A percentile compares a stretch with the other conserved stretches of the same genome.
Conservation (phyloP, 257 asterid species). For the Scutellaria minor region DNA sequence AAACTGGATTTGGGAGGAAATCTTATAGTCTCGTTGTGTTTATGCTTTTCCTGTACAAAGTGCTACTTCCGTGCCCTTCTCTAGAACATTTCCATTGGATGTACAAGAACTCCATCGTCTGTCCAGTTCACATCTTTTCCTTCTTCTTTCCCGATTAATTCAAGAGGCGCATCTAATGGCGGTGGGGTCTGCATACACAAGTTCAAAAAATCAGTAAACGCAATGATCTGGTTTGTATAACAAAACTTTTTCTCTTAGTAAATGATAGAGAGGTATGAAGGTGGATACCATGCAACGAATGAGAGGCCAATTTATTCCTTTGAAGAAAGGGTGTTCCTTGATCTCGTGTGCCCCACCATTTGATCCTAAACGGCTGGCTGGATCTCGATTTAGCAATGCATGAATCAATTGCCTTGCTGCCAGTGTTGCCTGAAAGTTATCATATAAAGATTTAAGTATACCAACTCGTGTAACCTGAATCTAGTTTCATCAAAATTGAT, state of each 20-base stretch:
- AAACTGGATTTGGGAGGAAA: neutral
- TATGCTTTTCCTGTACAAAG: constrained; percentile 27
- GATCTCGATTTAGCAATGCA: constrained; percentile 80
- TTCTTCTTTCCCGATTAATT: constrained; percentile 68
- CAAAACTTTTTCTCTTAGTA: neutral
- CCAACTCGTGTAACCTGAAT: too few relatives aligned
- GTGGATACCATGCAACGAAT: constrained; percentile 84
- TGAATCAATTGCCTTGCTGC: constrained; percentile 84
- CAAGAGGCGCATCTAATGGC: constrained; percentile 72
- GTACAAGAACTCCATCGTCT: constrained; percentile 77
- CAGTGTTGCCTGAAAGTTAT: constrained; percentile 63
- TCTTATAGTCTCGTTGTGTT: neutral
- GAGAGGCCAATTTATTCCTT: constrained; percentile 88
- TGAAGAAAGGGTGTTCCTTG: constrained; percentile 87
- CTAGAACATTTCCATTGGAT: constrained; percentile 73
- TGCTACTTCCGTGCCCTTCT: neutral
- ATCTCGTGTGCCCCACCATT: constrained; percentile 88
- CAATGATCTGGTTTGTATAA: neutral
- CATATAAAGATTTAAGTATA: neutral
- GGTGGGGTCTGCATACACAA: constrained; percentile 79
- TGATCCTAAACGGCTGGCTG: constrained; percentile 83
- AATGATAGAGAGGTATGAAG: constrained; percentile 10
- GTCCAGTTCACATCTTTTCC: constrained; percentile 69
- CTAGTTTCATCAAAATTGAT: too few relatives aligned
- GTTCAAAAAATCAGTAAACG: neutral